Evolutionary conservation across 1,284 basidiomycete genomes (phyloP).

Genomic region (Austropuccinia psidii): DNA sequence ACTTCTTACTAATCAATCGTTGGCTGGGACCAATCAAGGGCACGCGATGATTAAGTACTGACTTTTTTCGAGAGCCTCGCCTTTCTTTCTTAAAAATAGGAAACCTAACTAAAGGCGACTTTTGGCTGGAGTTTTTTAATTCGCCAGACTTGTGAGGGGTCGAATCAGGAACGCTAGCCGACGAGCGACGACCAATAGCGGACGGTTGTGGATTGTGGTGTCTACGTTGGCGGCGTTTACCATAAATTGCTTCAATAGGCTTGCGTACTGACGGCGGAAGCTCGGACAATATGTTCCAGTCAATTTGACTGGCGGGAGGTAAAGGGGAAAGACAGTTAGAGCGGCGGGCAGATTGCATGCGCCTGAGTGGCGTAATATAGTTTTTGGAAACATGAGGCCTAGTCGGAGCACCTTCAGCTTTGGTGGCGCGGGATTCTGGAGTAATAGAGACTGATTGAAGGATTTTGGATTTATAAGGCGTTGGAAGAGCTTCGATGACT

Average conservation of each 20-base stretch:
- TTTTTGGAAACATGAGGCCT: no score
- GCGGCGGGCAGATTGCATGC: not conserved
- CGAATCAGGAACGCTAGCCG: no score
- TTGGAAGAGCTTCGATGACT: constrained; percentile 44
- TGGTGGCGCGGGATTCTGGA: not conserved
- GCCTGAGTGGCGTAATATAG: not conserved
- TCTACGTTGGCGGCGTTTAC: not conserved
- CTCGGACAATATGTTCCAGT: constrained; percentile 26
- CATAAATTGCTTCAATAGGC: constrained; percentile 20
- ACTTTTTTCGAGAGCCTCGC: constrained; percentile 1
- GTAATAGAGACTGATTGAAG: not conserved
- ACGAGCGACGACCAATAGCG: no score
- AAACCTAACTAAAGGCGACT: not conserved
- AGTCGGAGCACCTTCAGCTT: no score
- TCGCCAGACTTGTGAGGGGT: no score
- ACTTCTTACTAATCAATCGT: constrained; percentile 22
- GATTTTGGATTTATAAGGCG: constrained; percentile 41
- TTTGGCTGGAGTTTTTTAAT: not conserved
- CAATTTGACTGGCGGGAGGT: constrained; percentile 30
- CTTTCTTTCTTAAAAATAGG: not conserved
- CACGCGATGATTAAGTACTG: not conserved
- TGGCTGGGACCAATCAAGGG: constrained; percentile 13
- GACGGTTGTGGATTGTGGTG: not conserved
- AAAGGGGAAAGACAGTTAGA: no score
- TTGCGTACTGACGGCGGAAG: constrained; percentile 30